Evolutionary conservation across 2,329 filamentous ascomycete species (phyloP).

Genomic region (Penicillium sp.): DNA sequence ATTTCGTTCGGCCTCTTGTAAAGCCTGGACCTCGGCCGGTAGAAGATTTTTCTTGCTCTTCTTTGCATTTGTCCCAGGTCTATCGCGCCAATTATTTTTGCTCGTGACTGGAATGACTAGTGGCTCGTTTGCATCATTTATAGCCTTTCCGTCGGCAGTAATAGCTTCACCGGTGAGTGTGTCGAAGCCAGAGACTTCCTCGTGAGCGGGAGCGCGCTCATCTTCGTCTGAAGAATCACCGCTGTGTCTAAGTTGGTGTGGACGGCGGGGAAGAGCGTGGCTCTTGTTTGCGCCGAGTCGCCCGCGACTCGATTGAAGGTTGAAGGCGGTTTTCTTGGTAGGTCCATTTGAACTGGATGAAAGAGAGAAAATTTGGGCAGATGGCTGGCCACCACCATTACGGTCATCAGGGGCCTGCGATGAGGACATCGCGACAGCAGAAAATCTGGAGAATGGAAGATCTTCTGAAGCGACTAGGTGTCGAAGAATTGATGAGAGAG

Average conservation of each 20-base stretch:
- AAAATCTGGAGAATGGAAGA: neutral
- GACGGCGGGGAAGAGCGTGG: constrained; percentile 28
- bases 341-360: constrained; percentile 36
- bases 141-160: constrained; percentile 34
- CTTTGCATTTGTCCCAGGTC: constrained; percentile 48
- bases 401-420: constrained; percentile 7
- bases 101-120: constrained; percentile 78
- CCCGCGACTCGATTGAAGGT: constrained; percentile 27
- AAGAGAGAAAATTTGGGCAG: constrained; percentile 40
- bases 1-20: constrained; percentile 43
- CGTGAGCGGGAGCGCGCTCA: constrained; percentile 31
- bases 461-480: neutral
- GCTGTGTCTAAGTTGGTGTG: constrained; percentile 36
- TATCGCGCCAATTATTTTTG: constrained; percentile 70
- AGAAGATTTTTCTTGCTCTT: constrained; percentile 60
- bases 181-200: constrained; percentile 57
- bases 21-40: constrained; percentile 55
- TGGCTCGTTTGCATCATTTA: constrained; percentile 53
- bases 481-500: constrained; percentile 12
- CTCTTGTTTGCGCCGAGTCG: constrained; percentile 16
- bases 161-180: constrained; percentile 41
- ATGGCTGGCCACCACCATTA: neutral
- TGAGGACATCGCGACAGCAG: constrained; percentile 18
- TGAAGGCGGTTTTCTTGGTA: constrained; percentile 34
- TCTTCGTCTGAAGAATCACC: constrained; percentile 59